Evolutionary conservation across 345 rosid species (phyloP), one percentile per base, ranked within the genome.

Genomic region (Camelina neglecta): DNA sequence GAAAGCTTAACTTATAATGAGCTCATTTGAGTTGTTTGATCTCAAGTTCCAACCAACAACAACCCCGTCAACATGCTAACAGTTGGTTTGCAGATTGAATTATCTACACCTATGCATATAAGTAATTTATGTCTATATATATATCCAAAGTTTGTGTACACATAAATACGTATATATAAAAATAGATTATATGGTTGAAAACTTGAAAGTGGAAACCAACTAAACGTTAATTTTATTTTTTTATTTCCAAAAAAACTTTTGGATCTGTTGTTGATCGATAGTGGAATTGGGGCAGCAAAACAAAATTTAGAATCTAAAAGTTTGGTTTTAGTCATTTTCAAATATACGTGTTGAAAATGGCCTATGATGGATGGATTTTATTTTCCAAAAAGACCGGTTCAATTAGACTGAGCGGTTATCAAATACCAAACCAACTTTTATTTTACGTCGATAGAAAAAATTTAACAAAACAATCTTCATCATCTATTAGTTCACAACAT

Each of bases 311-410:
- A 71, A 71, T 71, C 66, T 59, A 20, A 47, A 71, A 71, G 67
- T 71, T 71, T 60, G 75, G 67, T 71, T 60, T 20, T 38, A 23
- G 68, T 72, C 75, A 26, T 49, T 72, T 50, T 61, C 69, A 50
- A 35, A 36, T 21, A 71, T 60, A 61, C 49, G 60, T 50, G 29
- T 71, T 48, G 75, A 20, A 49, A 36, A 49, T 49, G 51, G 62
- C 18, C 11, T 36, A 16, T 16, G 53, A 2, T 60, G 24, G 47
- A 23, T 60, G 6, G 39, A 49, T 33, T 4, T 7, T 7, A 8
- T 35, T 11, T 11, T 1, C 29, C 50, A 1, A 21, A 23, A 10
- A 50, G 7, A 15, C 50, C 67, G 45, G 63, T 57, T 29, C 23
- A 39, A 58, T 9, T 69, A 26, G 18, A 69, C 38, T 5, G 21